phyloP scores from a whole-genome alignment of 163 green algal genomes.

The Botryococcus braunii region DNA sequence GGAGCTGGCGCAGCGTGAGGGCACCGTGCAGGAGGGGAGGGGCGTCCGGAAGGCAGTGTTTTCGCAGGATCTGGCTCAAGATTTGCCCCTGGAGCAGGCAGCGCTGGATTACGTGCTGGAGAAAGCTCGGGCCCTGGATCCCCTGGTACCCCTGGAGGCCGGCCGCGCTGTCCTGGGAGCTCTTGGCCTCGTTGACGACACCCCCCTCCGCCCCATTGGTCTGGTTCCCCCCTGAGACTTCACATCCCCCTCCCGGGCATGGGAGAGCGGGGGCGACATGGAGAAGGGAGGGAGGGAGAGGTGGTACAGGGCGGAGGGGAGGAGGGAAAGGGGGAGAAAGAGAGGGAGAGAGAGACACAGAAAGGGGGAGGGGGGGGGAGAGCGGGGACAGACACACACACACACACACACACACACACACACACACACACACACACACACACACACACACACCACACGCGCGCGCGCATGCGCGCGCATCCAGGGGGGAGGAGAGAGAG shows the following conservation, averaged over 20 bases:
- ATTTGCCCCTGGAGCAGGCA: slow-evolving; percentile 34
- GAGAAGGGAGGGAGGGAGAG: too few relatives aligned
- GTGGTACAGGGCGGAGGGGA: too few relatives aligned
- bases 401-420: too few relatives aligned
- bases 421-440: too few relatives aligned
- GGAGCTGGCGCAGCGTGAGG: slow-evolving; percentile 33
- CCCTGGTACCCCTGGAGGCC: slow-evolving; percentile 40
- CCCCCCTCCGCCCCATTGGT: slow-evolving; percentile 52
- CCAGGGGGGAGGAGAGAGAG: too few relatives aligned
- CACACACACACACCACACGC: too few relatives aligned
- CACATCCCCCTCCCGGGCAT: neutral
- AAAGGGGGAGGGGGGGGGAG: too few relatives aligned
- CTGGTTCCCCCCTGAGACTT: neutral
- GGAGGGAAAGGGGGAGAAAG: too few relatives aligned
- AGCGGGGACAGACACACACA: too few relatives aligned
- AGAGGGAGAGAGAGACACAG: too few relatives aligned
- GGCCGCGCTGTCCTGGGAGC: slow-evolving; percentile 49
- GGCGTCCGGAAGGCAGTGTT: slow-evolving; percentile 58
- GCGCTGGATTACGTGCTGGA: slow-evolving; percentile 52
- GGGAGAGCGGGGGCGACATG: too few relatives aligned
- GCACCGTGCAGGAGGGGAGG: slow-evolving; percentile 38
- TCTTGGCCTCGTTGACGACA: slow-evolving; percentile 49
- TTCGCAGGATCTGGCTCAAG: slow-evolving; percentile 28
- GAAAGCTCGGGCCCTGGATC: slow-evolving; percentile 39
- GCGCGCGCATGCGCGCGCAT: too few relatives aligned